Conservation (phyloP, 257 asterid species). For the Nicotiana undulata region DNA sequence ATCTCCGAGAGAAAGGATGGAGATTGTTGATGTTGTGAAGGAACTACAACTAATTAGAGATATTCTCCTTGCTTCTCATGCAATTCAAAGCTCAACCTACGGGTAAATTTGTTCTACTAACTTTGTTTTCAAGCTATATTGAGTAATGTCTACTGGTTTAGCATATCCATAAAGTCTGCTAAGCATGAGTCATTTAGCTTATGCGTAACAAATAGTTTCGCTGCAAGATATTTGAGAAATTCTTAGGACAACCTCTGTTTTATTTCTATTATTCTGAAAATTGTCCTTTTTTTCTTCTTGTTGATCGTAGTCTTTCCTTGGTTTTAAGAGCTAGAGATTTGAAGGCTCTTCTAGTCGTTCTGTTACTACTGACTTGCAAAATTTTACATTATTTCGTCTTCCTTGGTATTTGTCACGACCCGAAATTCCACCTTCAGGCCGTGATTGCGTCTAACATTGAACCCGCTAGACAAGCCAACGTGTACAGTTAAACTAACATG, state of each 20-base stretch:
- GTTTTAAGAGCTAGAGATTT: constrained; percentile 13
- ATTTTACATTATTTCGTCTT: not conserved
- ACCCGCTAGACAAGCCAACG: too few relatives aligned
- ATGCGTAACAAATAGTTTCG: not conserved
- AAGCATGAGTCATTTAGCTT: too few relatives aligned
- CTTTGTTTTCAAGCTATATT: too few relatives aligned
- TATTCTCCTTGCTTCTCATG: constrained; percentile 17
- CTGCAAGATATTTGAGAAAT: not conserved
- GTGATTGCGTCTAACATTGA: too few relatives aligned
- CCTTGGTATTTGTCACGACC: constrained; percentile 4
- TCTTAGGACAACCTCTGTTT: not conserved
- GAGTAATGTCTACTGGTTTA: not conserved
- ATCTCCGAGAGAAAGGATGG: not conserved
- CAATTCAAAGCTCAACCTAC: constrained; percentile 11
- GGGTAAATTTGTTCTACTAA: constrained; percentile 7
- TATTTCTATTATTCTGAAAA: not conserved
- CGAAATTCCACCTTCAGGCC: too few relatives aligned
- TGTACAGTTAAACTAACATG: too few relatives aligned
- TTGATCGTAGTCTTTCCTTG: not conserved
- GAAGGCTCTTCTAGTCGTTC: constrained; percentile 16
- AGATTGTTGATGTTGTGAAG: not conserved
- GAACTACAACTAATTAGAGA: constrained; percentile 10
- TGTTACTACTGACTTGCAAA: constrained; percentile 9
- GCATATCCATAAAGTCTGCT: not conserved
- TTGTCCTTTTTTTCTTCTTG: not conserved